These are phyloP conservation scores for Tylopilus felleus DNA, from an alignment of 768 basidiomycete genomes.

Conservation along the genomic window DNA sequence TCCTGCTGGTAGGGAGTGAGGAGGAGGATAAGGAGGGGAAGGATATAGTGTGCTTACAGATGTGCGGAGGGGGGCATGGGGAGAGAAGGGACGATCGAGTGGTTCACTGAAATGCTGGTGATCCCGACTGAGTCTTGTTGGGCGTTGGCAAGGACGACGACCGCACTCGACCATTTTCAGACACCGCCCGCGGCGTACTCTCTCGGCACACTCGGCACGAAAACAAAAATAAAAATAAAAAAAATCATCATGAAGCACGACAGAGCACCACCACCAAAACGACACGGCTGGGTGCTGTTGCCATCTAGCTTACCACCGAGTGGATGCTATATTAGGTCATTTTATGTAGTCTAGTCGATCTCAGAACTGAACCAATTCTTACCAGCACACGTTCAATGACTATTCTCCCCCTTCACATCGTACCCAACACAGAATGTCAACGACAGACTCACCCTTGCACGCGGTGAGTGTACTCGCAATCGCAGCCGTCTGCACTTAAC, in stretches of 20 bases:
- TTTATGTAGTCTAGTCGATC: not conserved
- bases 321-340: too few relatives aligned
- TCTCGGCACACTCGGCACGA: slow-evolving; percentile 14
- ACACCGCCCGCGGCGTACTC: slow-evolving; percentile 24
- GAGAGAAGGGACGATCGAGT: not conserved
- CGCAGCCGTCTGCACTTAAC: not conserved
- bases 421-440: slow-evolving; percentile 23
- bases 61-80: slow-evolving; percentile 28
- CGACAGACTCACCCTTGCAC: slow-evolving; percentile 50
- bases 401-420: not conserved
- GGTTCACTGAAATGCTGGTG: too few relatives aligned
- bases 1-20: slow-evolving; percentile 39
- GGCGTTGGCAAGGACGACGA: slow-evolving; percentile 19
- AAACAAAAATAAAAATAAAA: not conserved
- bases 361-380: not conserved
- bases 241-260: too few relatives aligned
- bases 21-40: not conserved
- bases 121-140: not conserved
- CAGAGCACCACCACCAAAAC: too few relatives aligned
- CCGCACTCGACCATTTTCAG: slow-evolving; percentile 23
- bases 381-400: not conserved
- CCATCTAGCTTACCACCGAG: too few relatives aligned
- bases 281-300: not conserved
- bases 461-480: slow-evolving; percentile 34
- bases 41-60: slow-evolving; percentile 27